Conservation (phyloP, 176 grass and related monocot species). For the Tillandsia leiboldiana region DNA sequence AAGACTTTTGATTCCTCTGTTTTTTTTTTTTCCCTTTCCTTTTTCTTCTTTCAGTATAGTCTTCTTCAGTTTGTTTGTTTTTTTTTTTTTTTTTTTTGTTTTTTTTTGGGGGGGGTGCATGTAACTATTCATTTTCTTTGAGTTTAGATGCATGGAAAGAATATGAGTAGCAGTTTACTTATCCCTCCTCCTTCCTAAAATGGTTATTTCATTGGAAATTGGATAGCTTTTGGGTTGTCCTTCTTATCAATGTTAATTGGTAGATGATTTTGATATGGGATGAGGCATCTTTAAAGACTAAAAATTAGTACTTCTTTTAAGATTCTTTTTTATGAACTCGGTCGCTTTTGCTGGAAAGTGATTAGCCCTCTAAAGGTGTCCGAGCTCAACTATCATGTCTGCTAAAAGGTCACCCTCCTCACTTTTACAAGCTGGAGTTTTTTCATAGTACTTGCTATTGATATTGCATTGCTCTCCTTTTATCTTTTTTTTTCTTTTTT, state of each 20-base stretch:
- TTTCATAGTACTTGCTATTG: conserved; percentile 15
- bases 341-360: conserved; percentile 31
- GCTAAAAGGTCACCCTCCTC: conserved; percentile 48
- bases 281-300: background rate
- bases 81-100: background rate
- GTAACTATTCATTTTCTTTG: too few relatives aligned
- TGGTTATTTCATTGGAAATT: background rate
- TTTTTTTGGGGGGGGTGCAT: too few relatives aligned
- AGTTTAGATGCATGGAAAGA: too few relatives aligned
- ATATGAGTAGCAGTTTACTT: too few relatives aligned
- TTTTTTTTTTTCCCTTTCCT: background rate
- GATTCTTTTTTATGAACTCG: background rate
- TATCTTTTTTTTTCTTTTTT: background rate
- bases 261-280: background rate
- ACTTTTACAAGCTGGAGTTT: conserved; percentile 48
- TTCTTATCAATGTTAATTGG: background rate
- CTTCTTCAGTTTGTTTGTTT: background rate
- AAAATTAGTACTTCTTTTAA: too few relatives aligned
- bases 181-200: too few relatives aligned
- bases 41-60: background rate
- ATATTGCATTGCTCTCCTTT: background rate
- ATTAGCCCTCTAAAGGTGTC: conserved; percentile 8
- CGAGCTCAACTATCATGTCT: conserved; percentile 31
- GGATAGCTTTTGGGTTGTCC: background rate
- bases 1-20: background rate